Evolutionary conservation across 768 basidiomycete species (phyloP).

Genomic region (Rhizopogon vinicolor): DNA sequence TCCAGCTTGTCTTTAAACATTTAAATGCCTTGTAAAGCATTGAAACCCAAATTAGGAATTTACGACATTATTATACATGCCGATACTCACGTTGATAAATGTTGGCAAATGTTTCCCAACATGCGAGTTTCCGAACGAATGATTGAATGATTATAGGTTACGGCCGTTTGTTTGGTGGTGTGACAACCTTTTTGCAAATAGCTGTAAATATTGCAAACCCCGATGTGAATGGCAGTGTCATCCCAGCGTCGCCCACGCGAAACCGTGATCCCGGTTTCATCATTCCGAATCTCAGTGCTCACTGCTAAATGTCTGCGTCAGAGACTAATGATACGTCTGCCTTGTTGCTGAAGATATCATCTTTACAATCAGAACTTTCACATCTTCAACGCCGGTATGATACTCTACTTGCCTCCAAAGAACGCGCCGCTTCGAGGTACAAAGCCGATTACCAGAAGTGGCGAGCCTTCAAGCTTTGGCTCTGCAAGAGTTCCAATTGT

Average conservation of each 20-base stretch:
- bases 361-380: conserved; percentile 27
- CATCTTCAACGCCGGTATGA: conserved; percentile 40
- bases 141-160: no score
- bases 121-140: no score
- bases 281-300: no score
- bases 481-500: conserved; percentile 31
- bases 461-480: conserved; percentile 40
- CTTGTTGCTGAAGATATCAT: conserved; percentile 2
- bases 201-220: no score
- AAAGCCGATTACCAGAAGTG: conserved; percentile 51
- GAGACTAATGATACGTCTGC: background rate
- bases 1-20: background rate
- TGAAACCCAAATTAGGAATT: background rate
- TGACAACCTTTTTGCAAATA: no score
- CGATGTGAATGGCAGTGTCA: no score
- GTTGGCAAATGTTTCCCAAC: no score
- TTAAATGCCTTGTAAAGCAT: background rate
- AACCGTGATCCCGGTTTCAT: no score
- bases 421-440: conserved; percentile 43
- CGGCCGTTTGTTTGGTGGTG: no score
- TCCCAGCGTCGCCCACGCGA: no score
- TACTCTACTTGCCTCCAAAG: conserved; percentile 36
- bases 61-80: no score
- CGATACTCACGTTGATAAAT: no score
- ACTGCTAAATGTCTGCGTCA: background rate